Base-by-base conservation (phyloP, 805 yeast species). In the Sugiyamaella chiloensis region DNA sequence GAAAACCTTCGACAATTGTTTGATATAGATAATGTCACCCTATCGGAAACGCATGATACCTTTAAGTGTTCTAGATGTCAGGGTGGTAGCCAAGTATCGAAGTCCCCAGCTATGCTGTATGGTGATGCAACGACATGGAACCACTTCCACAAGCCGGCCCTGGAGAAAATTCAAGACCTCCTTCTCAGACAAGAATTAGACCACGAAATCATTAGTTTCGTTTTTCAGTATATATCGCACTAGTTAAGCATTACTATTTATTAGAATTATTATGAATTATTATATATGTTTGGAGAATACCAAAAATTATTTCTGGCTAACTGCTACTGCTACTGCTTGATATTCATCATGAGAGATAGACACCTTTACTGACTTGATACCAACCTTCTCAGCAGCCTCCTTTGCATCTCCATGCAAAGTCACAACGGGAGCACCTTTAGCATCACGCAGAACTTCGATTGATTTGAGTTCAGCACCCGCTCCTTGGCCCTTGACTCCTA, bases 121-220 rank as follows among this genome's bases (percentile, higher is more conserved):
- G 99, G 99, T 54, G 99, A 93, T 66, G 87, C 98, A 0, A 93
- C 97, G 0, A 83, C 97, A 0, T 91, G 99, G 99, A 91, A 93
- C 63, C 99, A 93, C 68, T 73, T 87, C 48, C 77, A 82, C 51
- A 86, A 76, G 51, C 75, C 71, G 2, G 79, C 76, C 1, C 70
- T 93, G 60, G 69, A 64, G 23, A 67, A 69, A 26, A 86, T 90
- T 17, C 86, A 88, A 57, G 99, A 93, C 61, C 75, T 79, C 51
- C 68, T 93, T 43, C 69, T 93, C 51, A 76, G 79, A 54, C 88
- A 85, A 59, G 99, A 93, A 63, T 68, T 74, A 16, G 74, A 77
- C 17, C 76, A 75, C 56, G 74, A 79, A 31, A 88, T 86, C 41
- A 80, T 93, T 17, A 78, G 89, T 44, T 93, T 82, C 66, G 95